Evolutionary conservation across 495 filamentous ascomycete genomes (phyloP).

Genomic region (Trichoderma gamsii): DNA sequence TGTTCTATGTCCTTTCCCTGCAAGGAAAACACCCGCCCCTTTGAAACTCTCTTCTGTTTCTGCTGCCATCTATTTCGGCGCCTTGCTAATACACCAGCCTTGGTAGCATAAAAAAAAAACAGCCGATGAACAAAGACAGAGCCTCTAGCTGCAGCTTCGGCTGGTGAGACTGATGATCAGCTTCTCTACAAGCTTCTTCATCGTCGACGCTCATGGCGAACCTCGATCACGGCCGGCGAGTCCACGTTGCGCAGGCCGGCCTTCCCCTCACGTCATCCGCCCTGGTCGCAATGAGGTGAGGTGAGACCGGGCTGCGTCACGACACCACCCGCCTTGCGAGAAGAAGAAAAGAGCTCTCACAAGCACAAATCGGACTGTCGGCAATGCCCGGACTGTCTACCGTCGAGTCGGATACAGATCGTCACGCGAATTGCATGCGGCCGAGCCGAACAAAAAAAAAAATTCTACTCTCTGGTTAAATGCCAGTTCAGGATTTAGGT

Average conservation of each 20-base stretch:
- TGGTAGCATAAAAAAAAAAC: background rate
- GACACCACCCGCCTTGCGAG: background rate
- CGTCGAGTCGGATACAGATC: background rate
- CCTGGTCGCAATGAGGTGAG: background rate
- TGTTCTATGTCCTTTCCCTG: background rate
- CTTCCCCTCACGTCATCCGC: conserved; percentile 12
- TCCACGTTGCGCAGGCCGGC: background rate
- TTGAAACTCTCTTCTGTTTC: background rate
- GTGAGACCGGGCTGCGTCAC: conserved; percentile 13
- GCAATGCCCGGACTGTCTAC: background rate
- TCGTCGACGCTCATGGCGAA: background rate
- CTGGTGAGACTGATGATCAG: too few relatives aligned
- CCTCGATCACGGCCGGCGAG: background rate
- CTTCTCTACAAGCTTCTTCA: background rate
- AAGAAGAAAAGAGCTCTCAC: background rate
- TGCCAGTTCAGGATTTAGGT: background rate
- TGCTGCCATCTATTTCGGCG: background rate
- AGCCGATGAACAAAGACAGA: background rate
- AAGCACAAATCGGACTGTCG: background rate
- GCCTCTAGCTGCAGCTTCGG: background rate
- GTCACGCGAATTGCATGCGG: background rate
- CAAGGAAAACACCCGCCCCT: background rate
- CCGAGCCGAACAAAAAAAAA: background rate
- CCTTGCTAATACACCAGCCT: background rate
- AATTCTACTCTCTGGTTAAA: background rate